Base-by-base conservation (phyloP, 2,329 filamentous ascomycete species). In the Hypoxylon rubiginosum region DNA sequence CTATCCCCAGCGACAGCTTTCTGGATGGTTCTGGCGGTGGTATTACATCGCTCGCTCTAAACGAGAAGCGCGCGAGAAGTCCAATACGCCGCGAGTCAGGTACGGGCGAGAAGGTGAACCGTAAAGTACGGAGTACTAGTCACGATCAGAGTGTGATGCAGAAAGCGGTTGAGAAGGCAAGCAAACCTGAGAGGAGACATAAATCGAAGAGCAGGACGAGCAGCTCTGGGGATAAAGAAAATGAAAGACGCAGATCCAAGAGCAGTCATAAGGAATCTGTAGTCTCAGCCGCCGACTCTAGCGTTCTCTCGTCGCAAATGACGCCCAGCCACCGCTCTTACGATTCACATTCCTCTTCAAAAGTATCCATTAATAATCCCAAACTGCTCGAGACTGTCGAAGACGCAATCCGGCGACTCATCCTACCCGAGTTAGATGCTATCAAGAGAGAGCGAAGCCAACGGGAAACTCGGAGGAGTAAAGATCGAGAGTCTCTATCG, bases 311-410 rank as follows among this genome's bases (percentile, higher is more conserved):
- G 11, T 87, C 86, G 46, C 83, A 83, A 69, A 63, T 86, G 17
- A 81, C 85, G 6, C 80, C 83, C 34, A 87, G 83, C 75, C 85
- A 88, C 70, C 84, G 85, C 49, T 88, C 86, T 0, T 78, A 83
- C 62, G 85, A 88, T 69, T 82, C 85, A 66, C 82, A 86, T 74
- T 86, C 86, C 24, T 88, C 86, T 28, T 82, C 82, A 21, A 79
- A 82, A 24, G 92, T 93, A 2, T 95, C 92, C 0, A 92, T 97
- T 77, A 97, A 97, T 80, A 97, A 97, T 74, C 94, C 94, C 0
- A 96, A 93, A 76, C 82, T 97, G 1, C 85, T 97, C 1, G 92
- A 96, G 74, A 96, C 94, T 0, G 94, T 97, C 2, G 94, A 97
- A 80, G 94, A 97, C 80, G 94, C 94, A 13, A 97, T 97, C 74